phyloP scores from a whole-genome alignment of 164 flowering plant genomes.

The Magnolia officinalis region DNA sequence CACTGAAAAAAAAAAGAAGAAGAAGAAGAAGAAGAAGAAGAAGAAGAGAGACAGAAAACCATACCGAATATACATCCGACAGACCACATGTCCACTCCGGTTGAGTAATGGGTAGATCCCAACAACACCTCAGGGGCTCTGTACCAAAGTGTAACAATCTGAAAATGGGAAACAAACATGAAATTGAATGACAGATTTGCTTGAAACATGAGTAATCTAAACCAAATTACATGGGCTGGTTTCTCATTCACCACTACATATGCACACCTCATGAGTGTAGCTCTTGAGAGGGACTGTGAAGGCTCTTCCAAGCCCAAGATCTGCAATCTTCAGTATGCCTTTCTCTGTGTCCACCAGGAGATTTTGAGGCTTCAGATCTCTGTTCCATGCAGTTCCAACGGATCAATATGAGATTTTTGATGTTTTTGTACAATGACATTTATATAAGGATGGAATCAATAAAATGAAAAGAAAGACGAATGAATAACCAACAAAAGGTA shows the following conservation, averaged over 20 bases:
- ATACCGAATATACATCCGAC: conserved; percentile 95
- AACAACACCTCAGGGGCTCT: conserved; percentile 92
- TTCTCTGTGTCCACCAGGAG: conserved; percentile 83
- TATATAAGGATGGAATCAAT: not conserved
- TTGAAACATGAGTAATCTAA: not conserved
- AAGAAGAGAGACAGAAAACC: not conserved
- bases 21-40: too few species aligned
- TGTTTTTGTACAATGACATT: too few species aligned
- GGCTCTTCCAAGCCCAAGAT: conserved; percentile 93
- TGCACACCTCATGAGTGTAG: conserved; percentile 83
- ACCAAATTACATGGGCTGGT: not conserved
- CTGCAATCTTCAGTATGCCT: conserved; percentile 90
- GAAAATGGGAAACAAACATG: conserved; percentile 6
- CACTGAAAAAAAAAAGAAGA: too few species aligned
- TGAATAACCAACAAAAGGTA: not conserved
- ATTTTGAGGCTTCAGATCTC: conserved; percentile 96
- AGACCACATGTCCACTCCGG: conserved; percentile 98
- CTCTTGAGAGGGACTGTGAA: conserved; percentile 95
- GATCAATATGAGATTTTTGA: not conserved
- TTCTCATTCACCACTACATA: not conserved
- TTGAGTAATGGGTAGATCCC: conserved; percentile 84
- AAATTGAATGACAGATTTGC: not conserved
- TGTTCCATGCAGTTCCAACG: conserved; percentile 9
- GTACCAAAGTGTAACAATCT: conserved; percentile 97
- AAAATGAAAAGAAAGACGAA: not conserved